phyloP scores from a whole-genome alignment of 371 early-diverging fungal genomes.

The Mucor saturninus region DNA sequence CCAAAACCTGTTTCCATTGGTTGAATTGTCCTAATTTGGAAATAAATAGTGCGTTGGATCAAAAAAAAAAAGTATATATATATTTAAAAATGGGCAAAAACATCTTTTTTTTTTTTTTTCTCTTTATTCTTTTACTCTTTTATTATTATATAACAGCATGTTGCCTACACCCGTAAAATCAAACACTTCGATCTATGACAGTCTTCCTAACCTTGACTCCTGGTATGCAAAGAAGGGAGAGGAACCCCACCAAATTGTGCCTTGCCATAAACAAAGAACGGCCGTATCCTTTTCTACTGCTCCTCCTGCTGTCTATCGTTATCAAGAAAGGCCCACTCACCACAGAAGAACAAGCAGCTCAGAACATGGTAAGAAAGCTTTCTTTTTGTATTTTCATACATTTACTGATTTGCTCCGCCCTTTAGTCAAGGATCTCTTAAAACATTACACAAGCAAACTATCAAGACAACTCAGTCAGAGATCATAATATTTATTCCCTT shows the following conservation, averaged over 20 bases:
- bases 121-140: slow-evolving; percentile 4
- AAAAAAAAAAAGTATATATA: slow-evolving; percentile 2
- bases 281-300: slow-evolving; percentile 39
- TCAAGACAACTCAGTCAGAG: slow-evolving; percentile 19
- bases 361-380: slow-evolving; percentile 17
- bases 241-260: slow-evolving; percentile 9
- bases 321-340: slow-evolving; percentile 9
- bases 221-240: slow-evolving; percentile 33
- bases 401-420: neutral
- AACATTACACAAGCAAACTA: slow-evolving; percentile 28
- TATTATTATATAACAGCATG: neutral
- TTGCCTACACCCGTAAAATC: slow-evolving; percentile 4
- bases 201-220: slow-evolving; percentile 36
- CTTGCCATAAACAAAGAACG: slow-evolving; percentile 15
- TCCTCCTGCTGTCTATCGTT: slow-evolving; percentile 39
- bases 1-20: neutral
- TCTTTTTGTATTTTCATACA: neutral
- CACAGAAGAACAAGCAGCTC: slow-evolving; percentile 25
- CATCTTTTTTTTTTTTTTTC: slow-evolving; percentile 1
- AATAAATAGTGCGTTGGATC: slow-evolving; percentile 1
- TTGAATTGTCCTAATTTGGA: slow-evolving; percentile 9
- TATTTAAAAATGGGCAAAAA: neutral
- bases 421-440: slow-evolving; percentile 28
- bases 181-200: slow-evolving; percentile 36
- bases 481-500: neutral